These are phyloP conservation scores for Aspergillus affinis DNA, from an alignment of 495 filamentous ascomycete species.

Conservation along the genomic window DNA sequence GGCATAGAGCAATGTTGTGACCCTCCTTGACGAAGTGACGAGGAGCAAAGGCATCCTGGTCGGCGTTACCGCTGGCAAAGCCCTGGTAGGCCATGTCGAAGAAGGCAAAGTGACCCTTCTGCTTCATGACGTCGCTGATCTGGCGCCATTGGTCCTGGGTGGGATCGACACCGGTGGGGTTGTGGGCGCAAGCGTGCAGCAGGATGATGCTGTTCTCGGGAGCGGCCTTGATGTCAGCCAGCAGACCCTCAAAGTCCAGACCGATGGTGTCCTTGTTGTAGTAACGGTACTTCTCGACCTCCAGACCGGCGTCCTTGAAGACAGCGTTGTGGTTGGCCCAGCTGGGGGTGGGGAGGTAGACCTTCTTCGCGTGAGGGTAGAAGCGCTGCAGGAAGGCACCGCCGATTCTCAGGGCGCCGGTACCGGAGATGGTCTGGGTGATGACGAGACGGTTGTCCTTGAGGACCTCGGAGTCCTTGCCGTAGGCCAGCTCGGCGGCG, in stretches of 20 bases:
- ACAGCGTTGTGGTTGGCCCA: conserved; percentile 99
- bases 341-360: conserved; percentile 93
- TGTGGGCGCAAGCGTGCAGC: conserved; percentile 97
- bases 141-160: conserved; percentile 89
- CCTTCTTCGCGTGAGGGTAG: conserved; percentile 86
- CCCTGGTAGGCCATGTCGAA: conserved; percentile 99
- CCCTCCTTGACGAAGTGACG: conserved; percentile 90
- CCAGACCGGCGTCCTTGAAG: conserved; percentile 87
- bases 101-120: conserved; percentile 88
- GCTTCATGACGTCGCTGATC: conserved; percentile 87
- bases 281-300: conserved; percentile 93
- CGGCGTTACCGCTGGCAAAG: conserved; percentile 89
- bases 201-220: conserved; percentile 85
- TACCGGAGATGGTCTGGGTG: conserved; percentile 97
- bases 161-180: conserved; percentile 96
- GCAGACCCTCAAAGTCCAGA: conserved; percentile 92
- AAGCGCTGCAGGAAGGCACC: conserved; percentile 88
- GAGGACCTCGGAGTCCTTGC: conserved; percentile 70
- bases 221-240: conserved; percentile 86
- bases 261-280: conserved; percentile 99
- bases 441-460: conserved; percentile 79
- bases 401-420: conserved; percentile 90
- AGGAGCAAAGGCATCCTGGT: conserved; percentile 89
- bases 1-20: conserved; percentile 83
- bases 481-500: conserved; percentile 88